Evolutionary conservation across 2,329 filamentous ascomycete species (phyloP), one percentile per base, ranked within the genome.

Genomic region (Colletotrichum sp.): DNA sequence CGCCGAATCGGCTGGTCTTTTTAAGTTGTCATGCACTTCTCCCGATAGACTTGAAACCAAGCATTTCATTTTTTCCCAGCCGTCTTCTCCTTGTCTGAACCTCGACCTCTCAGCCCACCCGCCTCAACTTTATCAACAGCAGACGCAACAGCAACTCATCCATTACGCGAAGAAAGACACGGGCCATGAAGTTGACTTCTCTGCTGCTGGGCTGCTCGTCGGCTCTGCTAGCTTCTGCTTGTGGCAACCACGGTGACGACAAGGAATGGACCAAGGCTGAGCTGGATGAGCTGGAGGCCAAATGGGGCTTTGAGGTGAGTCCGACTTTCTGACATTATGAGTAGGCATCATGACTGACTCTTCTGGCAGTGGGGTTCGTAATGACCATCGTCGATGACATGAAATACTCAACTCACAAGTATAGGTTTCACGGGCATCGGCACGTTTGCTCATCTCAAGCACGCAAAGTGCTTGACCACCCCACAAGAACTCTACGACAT

Each of bases 361-460:
- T 22, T 52, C 3, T 25, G 34, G n/a, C 48, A 77, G 75, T 77
- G 75, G 75, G 72, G 75, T 77, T 43, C 10, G 76, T 77, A 9
- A 75, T 69, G 34, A 71, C 27, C 27, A 30, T 28, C 10, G 15
- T 28, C 10, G 15, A 10, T 28, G 15, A 25, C 6, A 15, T 27
- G 27, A 52, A 43, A 16, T 25, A 39, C 32, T 52, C 39, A 18
- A 89, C 87, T 89, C 91, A 91, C 88, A 88, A 30, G 52, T 22
- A 27, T n/a, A 77, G 76, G 71, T 2, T 97, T 95, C 83, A 89
- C 90, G 32, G 95, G 95, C 75, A 94, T 97, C 77, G 92, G 92
- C 69, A 92, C 92, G 43, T 96, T 95, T 83, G 94, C 93, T 52
- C 94, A 95, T 80, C 87, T 95, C 34, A 88, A 91, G 79, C 88